Percentiles rank a stretch among this genome's conserved stretches.
Evolutionary conservation across 1,139 yeast genomes (phyloP).

Genomic region (Starmera stellimalicola): DNA sequence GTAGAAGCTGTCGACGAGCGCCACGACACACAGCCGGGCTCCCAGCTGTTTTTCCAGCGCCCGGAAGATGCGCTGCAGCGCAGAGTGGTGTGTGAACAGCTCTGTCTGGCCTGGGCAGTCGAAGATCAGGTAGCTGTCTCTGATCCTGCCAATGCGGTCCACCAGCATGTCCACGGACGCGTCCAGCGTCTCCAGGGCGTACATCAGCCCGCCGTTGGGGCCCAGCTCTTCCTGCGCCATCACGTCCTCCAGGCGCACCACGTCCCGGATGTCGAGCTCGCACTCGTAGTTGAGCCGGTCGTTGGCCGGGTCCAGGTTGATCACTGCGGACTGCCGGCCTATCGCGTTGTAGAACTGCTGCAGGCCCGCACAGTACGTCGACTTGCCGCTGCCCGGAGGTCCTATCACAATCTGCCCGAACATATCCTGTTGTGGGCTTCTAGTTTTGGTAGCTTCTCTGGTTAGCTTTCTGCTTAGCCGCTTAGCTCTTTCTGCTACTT

Average conservation of each 20-base stretch:
- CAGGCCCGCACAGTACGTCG: slow-evolving; percentile 91
- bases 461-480: too few species aligned
- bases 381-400: slow-evolving; percentile 97
- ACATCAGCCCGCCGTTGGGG: slow-evolving; percentile 93
- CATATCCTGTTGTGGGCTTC: too few species aligned
- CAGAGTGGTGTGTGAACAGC: slow-evolving; percentile 83
- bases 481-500: too few species aligned
- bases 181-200: slow-evolving; percentile 68
- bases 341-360: slow-evolving; percentile 86
- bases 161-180: slow-evolving; percentile 51
- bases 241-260: slow-evolving; percentile 76
- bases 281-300: slow-evolving; percentile 75
- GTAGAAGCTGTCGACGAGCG: slow-evolving; percentile 78
- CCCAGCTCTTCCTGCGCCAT: slow-evolving; percentile 81
- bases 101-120: slow-evolving; percentile 99
- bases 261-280: slow-evolving; percentile 82
- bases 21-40: slow-evolving; percentile 76
- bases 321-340: slow-evolving; percentile 75
- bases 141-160: slow-evolving; percentile 43
- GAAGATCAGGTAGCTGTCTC: slow-evolving; percentile 63
- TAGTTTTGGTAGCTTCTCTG: too few species aligned
- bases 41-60: slow-evolving; percentile 59
- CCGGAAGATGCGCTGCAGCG: slow-evolving; percentile 64
- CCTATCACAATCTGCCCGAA: slow-evolving; percentile 94
- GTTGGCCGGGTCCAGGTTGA: slow-evolving; percentile 94